Evolutionary conservation across 2,329 filamentous ascomycete genomes (phyloP).

Genomic region (Cladorrhinum sp.): DNA sequence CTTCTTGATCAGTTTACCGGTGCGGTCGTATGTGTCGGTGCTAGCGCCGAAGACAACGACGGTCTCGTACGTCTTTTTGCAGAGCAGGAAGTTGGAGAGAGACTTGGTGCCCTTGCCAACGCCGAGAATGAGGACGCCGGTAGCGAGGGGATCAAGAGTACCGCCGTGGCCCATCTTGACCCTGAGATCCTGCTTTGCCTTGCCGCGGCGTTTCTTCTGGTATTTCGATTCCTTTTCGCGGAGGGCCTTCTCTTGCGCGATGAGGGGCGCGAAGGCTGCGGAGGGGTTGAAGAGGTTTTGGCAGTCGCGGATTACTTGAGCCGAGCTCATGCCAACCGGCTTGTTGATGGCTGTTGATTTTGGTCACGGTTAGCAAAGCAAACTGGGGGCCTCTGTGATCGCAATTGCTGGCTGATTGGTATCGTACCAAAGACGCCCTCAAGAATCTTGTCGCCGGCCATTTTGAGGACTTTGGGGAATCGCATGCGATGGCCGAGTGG

Average conservation of each 20-base stretch:
- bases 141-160: conserved; percentile 90
- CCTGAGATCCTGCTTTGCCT: conserved; percentile 58
- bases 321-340: conserved; percentile 80
- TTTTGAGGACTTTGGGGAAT: conserved; percentile 37
- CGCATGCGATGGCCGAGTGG: conserved; percentile 32
- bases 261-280: conserved; percentile 71
- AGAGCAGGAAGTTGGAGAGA: conserved; percentile 73
- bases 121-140: conserved; percentile 86
- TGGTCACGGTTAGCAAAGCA: too few species aligned
- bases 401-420: background rate
- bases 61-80: conserved; percentile 91
- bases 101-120: conserved; percentile 85
- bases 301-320: conserved; percentile 84
- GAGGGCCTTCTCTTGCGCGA: conserved; percentile 59
- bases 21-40: conserved; percentile 87
- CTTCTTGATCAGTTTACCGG: conserved; percentile 77
- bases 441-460: conserved; percentile 52
- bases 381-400: too few species aligned
- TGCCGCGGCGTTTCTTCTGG: conserved; percentile 58
- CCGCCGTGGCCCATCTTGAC: conserved; percentile 97
- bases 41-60: conserved; percentile 86
- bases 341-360: conserved; percentile 77
- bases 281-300: conserved; percentile 84
- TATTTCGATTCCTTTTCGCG: conserved; percentile 56
- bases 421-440: conserved; percentile 58